Evolutionary conservation across 352 stramenopile genomes (phyloP).

Genomic region (Globisporangium splendens): DNA sequence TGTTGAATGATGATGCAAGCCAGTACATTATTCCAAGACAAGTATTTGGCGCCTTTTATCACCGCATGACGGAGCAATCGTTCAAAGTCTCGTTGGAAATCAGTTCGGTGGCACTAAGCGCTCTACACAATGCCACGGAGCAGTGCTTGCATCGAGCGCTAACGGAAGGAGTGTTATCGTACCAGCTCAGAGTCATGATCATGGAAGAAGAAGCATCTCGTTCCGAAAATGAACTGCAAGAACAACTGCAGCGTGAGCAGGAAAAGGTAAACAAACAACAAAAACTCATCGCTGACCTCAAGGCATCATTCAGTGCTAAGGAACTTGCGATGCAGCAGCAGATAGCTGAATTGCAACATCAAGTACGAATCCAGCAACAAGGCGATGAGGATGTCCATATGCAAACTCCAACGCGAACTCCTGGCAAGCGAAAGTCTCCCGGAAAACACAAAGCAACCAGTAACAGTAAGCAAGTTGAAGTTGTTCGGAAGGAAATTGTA

Average conservation of each 20-base stretch:
- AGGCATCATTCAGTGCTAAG: conserved; percentile 55
- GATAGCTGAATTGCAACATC: conserved; percentile 49
- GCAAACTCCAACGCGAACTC: conserved; percentile 21
- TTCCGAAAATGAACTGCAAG: conserved; percentile 30
- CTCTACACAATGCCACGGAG: conserved; percentile 72
- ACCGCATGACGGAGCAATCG: conserved; percentile 22
- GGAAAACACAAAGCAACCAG: conserved; percentile 47
- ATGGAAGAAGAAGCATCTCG: conserved; percentile 40
- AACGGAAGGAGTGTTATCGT: conserved; percentile 52
- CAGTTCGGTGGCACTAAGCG: conserved; percentile 65
- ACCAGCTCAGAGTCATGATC: conserved; percentile 30
- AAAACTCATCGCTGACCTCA: conserved; percentile 51
- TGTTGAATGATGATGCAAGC: conserved; percentile 19
- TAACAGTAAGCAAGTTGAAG: conserved; percentile 33
- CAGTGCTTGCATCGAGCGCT: conserved; percentile 63
- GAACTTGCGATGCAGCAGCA: conserved; percentile 66
- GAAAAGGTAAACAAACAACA: conserved; percentile 62
- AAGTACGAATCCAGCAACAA: conserved; percentile 23
- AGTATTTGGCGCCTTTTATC: conserved; percentile 55
- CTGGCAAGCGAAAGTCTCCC: conserved; percentile 34
- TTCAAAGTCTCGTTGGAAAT: conserved; percentile 29
- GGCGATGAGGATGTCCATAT: conserved; percentile 29
- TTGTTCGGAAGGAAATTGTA: conserved; percentile 33
- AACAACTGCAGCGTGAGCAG: conserved; percentile 40
- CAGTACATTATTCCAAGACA: conserved; percentile 71